Base-by-base conservation (phyloP, 768 basidiomycete genomes). In the Rhizopogon vulgaris region DNA sequence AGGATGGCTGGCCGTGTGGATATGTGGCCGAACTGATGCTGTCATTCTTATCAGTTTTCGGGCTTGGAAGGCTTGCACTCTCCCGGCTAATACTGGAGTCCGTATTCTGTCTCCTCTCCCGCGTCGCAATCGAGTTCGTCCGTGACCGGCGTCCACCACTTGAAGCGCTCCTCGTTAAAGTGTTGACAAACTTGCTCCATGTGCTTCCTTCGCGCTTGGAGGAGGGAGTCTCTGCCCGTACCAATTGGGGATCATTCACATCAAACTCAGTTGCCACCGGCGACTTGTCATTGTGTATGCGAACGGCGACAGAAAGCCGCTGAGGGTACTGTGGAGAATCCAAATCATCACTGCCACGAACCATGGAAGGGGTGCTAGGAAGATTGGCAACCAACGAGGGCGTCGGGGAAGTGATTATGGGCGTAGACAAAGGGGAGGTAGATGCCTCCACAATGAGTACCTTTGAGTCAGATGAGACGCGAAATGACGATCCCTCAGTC, bases 71-170 rank as follows among this genome's bases (percentile, higher is more conserved):
- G 63, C 87, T 90, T 38, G 75, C 82, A 62, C 88, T 90, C 69
- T 90, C 87, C 39, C 86, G 75, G 60, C 84, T 87, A 47, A 85
- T 70, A 56, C 80, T 83, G 14, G 86, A 87, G 59, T 88, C 86
- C 3, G 83, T 83, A 53, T 84, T 75, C 63, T 84, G 82, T 38
- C 84, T 78, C 60, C 80, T 72, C 52, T 85, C 82, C 45, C 85
- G 81, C 41, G 78, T 77, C 39, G 76, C 76, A 51, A 89, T 78
- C 61, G 87, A 89, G 60, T 90, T 90, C 38, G 85, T 83, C 38
- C 90, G 83, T 48, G 88, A 90, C 45, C 89, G 83, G 58, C 87
- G 79, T 7, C 89, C 88, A 48, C 70, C 76, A 48, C 75, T 78
- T 39, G 88, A 88, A 34, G 75, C 78, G 25, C 82, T 80, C 55